Evolutionary conservation across 2,329 filamentous ascomycete genomes (phyloP).

Genomic region (Xylaria sp.): DNA sequence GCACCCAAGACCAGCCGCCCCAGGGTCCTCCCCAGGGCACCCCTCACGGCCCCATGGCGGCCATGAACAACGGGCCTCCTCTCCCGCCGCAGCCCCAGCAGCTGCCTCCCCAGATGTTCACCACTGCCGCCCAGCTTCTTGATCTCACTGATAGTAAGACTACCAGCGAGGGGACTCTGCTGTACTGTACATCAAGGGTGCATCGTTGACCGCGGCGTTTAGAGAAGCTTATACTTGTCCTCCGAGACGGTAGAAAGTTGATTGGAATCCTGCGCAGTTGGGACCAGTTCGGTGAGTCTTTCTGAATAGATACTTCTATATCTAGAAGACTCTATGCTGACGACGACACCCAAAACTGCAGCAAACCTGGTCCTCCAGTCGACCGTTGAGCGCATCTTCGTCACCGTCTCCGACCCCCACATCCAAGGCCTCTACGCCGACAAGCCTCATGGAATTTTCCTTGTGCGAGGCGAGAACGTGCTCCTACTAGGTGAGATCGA

Average conservation of each 20-base stretch:
- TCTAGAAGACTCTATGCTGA: not conserved
- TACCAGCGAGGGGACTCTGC: slow-evolving; percentile 4
- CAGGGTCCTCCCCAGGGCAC: slow-evolving; percentile 31
- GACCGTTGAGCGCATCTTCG: slow-evolving; percentile 82
- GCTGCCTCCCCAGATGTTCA: slow-evolving; percentile 94
- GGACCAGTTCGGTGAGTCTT: slow-evolving; percentile 86
- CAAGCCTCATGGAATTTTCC: slow-evolving; percentile 76
- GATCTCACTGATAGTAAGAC: slow-evolving; percentile 93
- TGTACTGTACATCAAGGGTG: slow-evolving; percentile 1
- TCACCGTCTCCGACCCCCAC: slow-evolving; percentile 34
- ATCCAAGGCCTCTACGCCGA: slow-evolving; percentile 68
- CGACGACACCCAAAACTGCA: slow-evolving; percentile 34
- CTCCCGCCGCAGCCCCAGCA: slow-evolving; percentile 49
- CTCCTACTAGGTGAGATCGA: slow-evolving; percentile 92
- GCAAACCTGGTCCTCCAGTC: slow-evolving; percentile 94
- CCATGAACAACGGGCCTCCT: slow-evolving; percentile 1
- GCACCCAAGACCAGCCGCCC: slow-evolving; percentile 44
- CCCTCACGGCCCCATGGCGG: slow-evolving; percentile 21
- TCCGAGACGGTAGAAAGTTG: slow-evolving; percentile 90
- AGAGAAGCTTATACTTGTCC: slow-evolving; percentile 92
- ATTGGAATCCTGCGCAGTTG: slow-evolving; percentile 89
- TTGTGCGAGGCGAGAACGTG: slow-evolving; percentile 96
- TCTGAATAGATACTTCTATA: not conserved
- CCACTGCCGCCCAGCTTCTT: slow-evolving; percentile 88
- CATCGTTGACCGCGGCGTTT: slow-evolving; percentile 27